phyloP scores from a whole-genome alignment of 768 basidiomycete species.

The Kwoniella botswanensis region DNA sequence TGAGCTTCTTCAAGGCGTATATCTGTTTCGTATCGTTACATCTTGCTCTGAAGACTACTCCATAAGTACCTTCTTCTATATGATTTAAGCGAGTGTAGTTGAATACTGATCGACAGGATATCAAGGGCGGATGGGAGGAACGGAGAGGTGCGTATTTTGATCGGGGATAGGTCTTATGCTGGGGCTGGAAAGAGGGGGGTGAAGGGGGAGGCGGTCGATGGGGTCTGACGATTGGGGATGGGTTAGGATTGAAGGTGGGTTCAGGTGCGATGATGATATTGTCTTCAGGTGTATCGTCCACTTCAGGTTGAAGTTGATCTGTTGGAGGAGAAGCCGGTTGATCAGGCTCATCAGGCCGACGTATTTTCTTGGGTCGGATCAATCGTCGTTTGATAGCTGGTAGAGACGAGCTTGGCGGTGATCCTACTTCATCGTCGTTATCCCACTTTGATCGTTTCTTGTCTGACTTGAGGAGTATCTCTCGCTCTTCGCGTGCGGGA shows the following conservation, averaged over 20 bases:
- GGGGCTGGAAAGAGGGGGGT: neutral
- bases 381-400: conserved; percentile 39
- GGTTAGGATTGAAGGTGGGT: neutral
- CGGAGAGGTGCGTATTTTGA: conserved; percentile 65
- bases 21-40: conserved; percentile 95
- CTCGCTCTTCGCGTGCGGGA: too few relatives aligned
- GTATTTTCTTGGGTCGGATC: conserved; percentile 41
- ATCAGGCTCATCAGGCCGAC: conserved; percentile 29
- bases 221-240: conserved; percentile 3
- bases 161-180: conserved; percentile 19
- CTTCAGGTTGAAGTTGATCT: neutral
- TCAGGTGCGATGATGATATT: neutral
- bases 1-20: conserved; percentile 95
- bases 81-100: conserved; percentile 93
- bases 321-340: neutral
- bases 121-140: conserved; percentile 75
- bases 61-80: conserved; percentile 98
- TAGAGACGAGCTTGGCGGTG: conserved; percentile 3
- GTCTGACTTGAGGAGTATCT: neutral
- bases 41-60: conserved; percentile 92
- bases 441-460: conserved; percentile 31
- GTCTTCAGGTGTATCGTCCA: neutral
- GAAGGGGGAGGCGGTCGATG: conserved; percentile 12
- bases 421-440: conserved; percentile 14
- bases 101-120: conserved; percentile 90